A percentile compares a stretch with the other conserved stretches of the same genome.
Evolutionary conservation across 2,329 filamentous ascomycete species (phyloP).

Genomic region (Talaromyces sp.): DNA sequence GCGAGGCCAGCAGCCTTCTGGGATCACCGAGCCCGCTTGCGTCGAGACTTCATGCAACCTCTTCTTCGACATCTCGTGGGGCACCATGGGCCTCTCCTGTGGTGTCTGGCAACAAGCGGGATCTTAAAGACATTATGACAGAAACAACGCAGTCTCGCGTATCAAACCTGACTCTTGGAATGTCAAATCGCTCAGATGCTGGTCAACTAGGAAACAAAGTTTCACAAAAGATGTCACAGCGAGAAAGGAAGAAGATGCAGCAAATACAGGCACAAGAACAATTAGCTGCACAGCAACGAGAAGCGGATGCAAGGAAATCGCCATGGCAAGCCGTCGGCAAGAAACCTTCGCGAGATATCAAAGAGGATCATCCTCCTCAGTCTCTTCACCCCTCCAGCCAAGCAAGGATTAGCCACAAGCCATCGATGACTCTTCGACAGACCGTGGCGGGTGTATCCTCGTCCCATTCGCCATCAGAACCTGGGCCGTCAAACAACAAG

Average conservation of each 20-base stretch:
- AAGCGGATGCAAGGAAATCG: conserved; percentile 23
- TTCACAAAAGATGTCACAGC: conserved; percentile 71
- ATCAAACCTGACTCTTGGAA: conserved; percentile 48
- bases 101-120: conserved; percentile 58
- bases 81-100: conserved; percentile 50
- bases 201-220: conserved; percentile 27
- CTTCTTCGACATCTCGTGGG: conserved; percentile 22
- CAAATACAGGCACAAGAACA: conserved; percentile 54
- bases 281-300: conserved; percentile 27
- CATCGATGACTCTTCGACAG: conserved; percentile 56
- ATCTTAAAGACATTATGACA: conserved; percentile 71
- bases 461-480: conserved; percentile 3
- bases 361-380: conserved; percentile 25
- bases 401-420: conserved; percentile 28
- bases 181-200: conserved; percentile 42
- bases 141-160: conserved; percentile 48
- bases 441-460: conserved; percentile 47
- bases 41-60: conserved; percentile 19
- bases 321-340: conserved; percentile 59
- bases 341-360: background rate
- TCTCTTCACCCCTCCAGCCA: conserved; percentile 4
- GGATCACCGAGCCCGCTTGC: conserved; percentile 15
- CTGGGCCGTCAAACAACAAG: conserved; percentile 3
- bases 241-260: conserved; percentile 80
- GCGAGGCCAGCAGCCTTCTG: conserved; percentile 20